Base-by-base conservation (phyloP, 192 early-diverging fungal species). In the Helicostylum pulchrum region DNA sequence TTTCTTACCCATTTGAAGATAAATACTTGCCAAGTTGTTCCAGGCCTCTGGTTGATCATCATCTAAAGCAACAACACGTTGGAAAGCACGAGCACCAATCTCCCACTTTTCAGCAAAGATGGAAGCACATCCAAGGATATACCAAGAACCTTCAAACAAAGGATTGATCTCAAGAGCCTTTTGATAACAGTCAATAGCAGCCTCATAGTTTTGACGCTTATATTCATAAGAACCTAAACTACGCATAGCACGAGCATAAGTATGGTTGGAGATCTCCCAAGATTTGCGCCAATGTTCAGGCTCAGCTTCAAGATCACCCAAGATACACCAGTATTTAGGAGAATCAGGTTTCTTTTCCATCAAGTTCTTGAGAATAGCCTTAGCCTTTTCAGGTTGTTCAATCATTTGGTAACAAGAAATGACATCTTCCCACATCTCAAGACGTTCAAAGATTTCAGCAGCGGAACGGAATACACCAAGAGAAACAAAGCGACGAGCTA, bases 371-470 rank as follows among this genome's bases (percentile, higher is more conserved):
- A 79, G 75, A 19, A 96, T 86, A 14, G 81, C 73, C 77, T 95
- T 94, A 34, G 97, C 97, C 70, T 95, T 90, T 14, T 89, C 83
- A n/a, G 78, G 68, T 72, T 97, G 83, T 49, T 90, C 92, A 59
- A 96, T 72, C 80, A 95, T 79, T 71, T 92, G 87, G 68, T 92
- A 86, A 75, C 94, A 95, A 10, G 83, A 74, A 34, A 99, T 88
- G 7, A 89, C 88, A 64, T 99, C 90, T 70, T 99, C 96, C 97
- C 97, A 99, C 83, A 97, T 80, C 62, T 97, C 85, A 60, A 99
- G 76, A 12, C 97, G 90, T 70, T 92, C 88, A 73, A 87, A 99
- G 52, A 99, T 97, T 51, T 99, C 92, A 31, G 97, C 76, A 4
- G 97, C 93, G 5, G 95, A 95, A 14, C 91, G 87, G 21, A 94